Evolutionary conservation across 805 yeast genomes (phyloP).

Genomic region (Ogataea glucozyma): DNA sequence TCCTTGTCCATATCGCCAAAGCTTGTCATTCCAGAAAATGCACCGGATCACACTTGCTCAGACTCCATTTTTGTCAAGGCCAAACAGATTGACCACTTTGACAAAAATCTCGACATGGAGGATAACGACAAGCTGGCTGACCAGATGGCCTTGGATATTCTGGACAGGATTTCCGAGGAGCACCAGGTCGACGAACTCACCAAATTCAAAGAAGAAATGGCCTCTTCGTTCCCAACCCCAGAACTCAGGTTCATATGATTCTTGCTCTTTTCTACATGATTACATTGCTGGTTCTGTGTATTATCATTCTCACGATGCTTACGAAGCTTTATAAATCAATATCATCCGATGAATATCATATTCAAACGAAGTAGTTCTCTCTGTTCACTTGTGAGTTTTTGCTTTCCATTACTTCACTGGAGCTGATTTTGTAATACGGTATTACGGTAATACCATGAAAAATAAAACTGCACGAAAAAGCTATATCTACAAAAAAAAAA

Average conservation of each 20-base stretch:
- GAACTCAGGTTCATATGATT: conserved; percentile 16
- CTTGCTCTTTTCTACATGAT: background rate
- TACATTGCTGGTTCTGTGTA: conserved; percentile 6
- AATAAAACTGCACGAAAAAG: background rate
- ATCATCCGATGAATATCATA: too few relatives aligned
- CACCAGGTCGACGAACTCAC: conserved; percentile 32
- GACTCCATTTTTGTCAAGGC: conserved; percentile 31
- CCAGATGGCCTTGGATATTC: conserved; percentile 37
- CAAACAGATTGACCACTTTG: conserved; percentile 36
- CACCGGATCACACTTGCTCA: background rate
- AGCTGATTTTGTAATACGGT: too few relatives aligned
- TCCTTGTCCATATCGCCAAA: conserved; percentile 2
- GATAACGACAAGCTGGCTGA: conserved; percentile 36
- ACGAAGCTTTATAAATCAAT: background rate
- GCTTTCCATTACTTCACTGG: too few relatives aligned
- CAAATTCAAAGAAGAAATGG: conserved; percentile 32
- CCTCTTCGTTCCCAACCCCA: conserved; percentile 19
- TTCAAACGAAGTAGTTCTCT: too few relatives aligned
- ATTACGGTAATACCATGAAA: background rate
- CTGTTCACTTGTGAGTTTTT: too few relatives aligned
- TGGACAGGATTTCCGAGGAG: conserved; percentile 33
- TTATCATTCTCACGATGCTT: conserved; percentile 1
- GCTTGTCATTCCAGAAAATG: background rate
- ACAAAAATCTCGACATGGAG: conserved; percentile 24
- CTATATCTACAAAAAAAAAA: too few relatives aligned